Conservation (phyloP, 23 red algal species). For the Rhodosorus marinus region DNA sequence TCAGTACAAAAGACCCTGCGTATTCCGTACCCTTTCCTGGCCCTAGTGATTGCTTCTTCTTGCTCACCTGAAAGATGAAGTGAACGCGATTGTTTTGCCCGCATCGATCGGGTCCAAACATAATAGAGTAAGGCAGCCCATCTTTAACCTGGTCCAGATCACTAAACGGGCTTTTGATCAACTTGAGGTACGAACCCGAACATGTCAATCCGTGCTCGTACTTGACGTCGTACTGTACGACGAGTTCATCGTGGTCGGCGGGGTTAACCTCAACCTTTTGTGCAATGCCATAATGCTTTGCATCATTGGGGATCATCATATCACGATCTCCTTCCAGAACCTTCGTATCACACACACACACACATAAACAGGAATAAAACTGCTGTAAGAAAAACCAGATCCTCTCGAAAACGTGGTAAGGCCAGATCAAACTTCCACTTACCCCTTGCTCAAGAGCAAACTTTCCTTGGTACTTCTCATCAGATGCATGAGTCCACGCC, state of each 20-base stretch:
- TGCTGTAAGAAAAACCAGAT: too few relatives aligned
- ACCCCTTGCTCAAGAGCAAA: too few relatives aligned
- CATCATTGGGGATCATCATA: too few relatives aligned
- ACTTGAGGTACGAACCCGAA: neutral
- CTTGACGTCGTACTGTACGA: neutral
- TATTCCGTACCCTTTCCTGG: neutral
- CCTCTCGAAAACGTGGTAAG: too few relatives aligned
- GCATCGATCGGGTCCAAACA: conserved; percentile 1
- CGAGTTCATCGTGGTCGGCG: neutral
- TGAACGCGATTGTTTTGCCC: neutral
- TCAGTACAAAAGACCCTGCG: neutral
- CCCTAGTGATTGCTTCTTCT: neutral
- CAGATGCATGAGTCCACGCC: too few relatives aligned
- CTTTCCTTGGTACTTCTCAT: too few relatives aligned
- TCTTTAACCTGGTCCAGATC: neutral
- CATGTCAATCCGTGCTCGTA: neutral
- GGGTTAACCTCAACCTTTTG: too few relatives aligned
- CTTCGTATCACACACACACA: too few relatives aligned
- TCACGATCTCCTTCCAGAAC: too few relatives aligned
- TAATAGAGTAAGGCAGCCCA: neutral
- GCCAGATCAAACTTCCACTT: too few relatives aligned
- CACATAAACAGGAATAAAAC: too few relatives aligned
- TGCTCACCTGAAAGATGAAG: neutral
- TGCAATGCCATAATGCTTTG: too few relatives aligned
- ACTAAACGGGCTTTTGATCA: neutral